Evolutionary conservation across 768 basidiomycete species (phyloP), one percentile per base, ranked within the genome.

Genomic region (Auriscalpium orientale): DNA sequence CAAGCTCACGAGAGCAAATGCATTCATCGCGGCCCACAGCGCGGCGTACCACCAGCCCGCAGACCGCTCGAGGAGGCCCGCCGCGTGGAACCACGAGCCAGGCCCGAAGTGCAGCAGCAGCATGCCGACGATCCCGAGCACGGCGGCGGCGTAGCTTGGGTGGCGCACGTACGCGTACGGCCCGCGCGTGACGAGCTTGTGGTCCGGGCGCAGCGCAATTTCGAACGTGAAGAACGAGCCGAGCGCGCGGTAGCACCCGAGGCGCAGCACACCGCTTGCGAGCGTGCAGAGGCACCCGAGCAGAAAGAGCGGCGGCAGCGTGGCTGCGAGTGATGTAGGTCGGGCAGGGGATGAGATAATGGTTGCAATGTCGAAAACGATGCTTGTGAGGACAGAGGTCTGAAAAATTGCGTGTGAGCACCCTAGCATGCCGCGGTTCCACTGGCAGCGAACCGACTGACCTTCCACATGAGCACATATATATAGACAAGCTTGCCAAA

Each of bases 101-200:
- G 61, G 61, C 4, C 61, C 61, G 36, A 57, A 60, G 18, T 56
- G 51, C 12, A 56, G 51, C 36, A 62, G 53, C 12, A 62, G 21
- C 22, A 52, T 59, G 45, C 62, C 62, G 20, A 50, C 18, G 16
- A 62, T 44, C 38, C 51, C 61, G 28, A 62, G 62, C 35, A 63
- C 49, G 9, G 55, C 38, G 9, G 61, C 61, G 49, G 54, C 55
- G 56, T 65, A 65, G 49, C 56, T 57, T 18, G 65, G 65, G 34
- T 66, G 65, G 34, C 65, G 64, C 28, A 66, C 65, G 35, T 53
- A 58, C 15, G 46, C 21, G 34, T 66, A 66, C 12, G 65, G 65
- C 15, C 62, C 64, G 15, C 40, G 16, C 28, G 64, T 65, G 35
- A 66, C 57, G n/a, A 66, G 62, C 40, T 55, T 53, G 37, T 66